These are phyloP conservation scores for Petunia axillaris DNA, from an alignment of 257 asterid species.

Conservation along the genomic window DNA sequence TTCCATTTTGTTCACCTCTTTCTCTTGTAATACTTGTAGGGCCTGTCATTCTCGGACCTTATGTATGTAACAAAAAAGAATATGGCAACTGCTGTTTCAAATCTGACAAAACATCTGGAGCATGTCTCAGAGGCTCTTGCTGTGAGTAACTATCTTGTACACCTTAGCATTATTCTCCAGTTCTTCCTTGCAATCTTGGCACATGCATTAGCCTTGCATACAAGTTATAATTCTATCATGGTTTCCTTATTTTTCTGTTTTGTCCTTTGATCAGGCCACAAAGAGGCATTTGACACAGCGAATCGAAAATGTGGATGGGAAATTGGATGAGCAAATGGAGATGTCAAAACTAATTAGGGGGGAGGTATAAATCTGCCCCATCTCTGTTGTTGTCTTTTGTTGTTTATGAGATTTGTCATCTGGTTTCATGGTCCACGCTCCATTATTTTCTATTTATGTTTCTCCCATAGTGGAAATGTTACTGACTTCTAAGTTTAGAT, in stretches of 20 bases:
- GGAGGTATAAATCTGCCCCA: slow-evolving; percentile 49
- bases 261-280: slow-evolving; percentile 58
- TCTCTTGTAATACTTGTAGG: slow-evolving; percentile 41
- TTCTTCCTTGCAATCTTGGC: not conserved
- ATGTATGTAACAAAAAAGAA: slow-evolving; percentile 88
- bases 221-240: not conserved
- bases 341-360: slow-evolving; percentile 68
- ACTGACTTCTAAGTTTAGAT: not conserved
- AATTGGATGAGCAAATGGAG: slow-evolving; percentile 88
- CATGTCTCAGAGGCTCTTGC: slow-evolving; percentile 87
- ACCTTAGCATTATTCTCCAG: not conserved
- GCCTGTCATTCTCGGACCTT: slow-evolving; percentile 83
- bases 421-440: not conserved
- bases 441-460: not conserved
- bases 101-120: slow-evolving; percentile 83
- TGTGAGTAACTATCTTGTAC: slow-evolving; percentile 44
- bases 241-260: not conserved
- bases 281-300: slow-evolving; percentile 93
- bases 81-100: slow-evolving; percentile 86
- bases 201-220: not conserved
- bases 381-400: not conserved
- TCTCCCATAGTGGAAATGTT: slow-evolving; percentile 14
- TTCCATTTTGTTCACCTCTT: slow-evolving; percentile 8
- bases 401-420: not conserved
- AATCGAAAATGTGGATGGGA: slow-evolving; percentile 89